These are phyloP conservation scores for Lotmaria passim DNA, from an alignment of 208 protist species.

Conservation along the genomic window DNA sequence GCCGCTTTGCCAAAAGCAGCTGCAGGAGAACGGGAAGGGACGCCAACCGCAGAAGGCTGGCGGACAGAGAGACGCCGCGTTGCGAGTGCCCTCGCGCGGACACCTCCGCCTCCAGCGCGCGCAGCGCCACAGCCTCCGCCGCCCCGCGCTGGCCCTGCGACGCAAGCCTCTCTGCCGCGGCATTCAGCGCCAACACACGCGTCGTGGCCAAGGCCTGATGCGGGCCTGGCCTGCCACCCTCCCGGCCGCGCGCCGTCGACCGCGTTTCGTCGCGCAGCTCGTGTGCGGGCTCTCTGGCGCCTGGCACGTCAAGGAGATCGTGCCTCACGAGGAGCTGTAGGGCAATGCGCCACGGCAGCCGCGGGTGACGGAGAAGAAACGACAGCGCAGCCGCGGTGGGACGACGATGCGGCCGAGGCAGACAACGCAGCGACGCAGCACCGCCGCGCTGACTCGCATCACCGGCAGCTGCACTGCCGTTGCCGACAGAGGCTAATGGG, in stretches of 20 bases:
- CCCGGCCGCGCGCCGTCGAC: neutral
- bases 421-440: neutral
- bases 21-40: conserved; percentile 5
- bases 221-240: neutral
- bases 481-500: neutral
- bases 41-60: conserved; percentile 16
- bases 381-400: conserved; percentile 47
- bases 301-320: conserved; percentile 2
- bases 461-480: neutral
- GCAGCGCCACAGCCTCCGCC: conserved; percentile 17
- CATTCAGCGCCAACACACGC: conserved; percentile 14
- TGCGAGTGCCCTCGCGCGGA: neutral
- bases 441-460: neutral
- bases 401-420: neutral
- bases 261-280: too few relatives aligned
- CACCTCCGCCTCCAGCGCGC: conserved; percentile 13
- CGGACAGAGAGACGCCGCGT: conserved; percentile 16
- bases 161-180: conserved; percentile 18
- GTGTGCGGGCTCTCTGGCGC: neutral
- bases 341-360: conserved; percentile 46
- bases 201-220: conserved; percentile 1
- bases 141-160: conserved; percentile 10
- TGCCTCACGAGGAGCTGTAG: conserved; percentile 31
- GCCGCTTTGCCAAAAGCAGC: conserved; percentile 13
- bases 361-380: conserved; percentile 45